A percentile compares a stretch with the other conserved stretches of the same genome.
Conservation (phyloP, 2,329 filamentous ascomycete species). For the Xylaria sp. region DNA sequence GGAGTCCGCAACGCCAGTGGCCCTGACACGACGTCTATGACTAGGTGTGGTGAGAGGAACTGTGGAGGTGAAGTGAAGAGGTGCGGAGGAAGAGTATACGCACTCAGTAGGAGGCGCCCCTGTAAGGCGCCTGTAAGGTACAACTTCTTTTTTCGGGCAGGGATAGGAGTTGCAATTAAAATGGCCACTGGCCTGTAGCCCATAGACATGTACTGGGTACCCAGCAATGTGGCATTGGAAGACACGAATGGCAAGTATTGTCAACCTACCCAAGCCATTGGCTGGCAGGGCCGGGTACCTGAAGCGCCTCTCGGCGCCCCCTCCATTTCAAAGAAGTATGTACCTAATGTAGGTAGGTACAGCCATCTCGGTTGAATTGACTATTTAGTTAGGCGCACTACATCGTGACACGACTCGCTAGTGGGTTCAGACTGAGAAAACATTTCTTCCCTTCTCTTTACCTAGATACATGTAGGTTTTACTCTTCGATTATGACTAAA, state of each 20-base stretch:
- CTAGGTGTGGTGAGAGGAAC: conserved; percentile 19
- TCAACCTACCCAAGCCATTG: conserved; percentile 2
- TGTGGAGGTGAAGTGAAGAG: conserved; percentile 28
- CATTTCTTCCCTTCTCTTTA: neutral
- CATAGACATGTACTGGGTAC: conserved; percentile 18
- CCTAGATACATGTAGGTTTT: neutral
- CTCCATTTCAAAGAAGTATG: neutral
- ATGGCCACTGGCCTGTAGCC: neutral
- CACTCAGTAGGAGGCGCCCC: conserved; percentile 9
- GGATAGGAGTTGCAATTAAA: conserved; percentile 35
- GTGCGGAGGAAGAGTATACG: conserved; percentile 7
- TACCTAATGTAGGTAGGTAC: conserved; percentile 7
- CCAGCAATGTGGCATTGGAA: too few relatives aligned
- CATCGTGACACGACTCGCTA: conserved; percentile 13
- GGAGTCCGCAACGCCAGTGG: conserved; percentile 27
- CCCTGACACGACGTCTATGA: conserved; percentile 24
- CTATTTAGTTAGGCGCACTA: neutral
- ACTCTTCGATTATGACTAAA: conserved; percentile 7
- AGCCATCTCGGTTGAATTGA: conserved; percentile 18
- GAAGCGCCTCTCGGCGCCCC: conserved; percentile 15
- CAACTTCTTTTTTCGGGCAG: conserved; percentile 12
- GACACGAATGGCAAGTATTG: neutral
- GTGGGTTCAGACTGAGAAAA: neutral
- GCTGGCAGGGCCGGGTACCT: conserved; percentile 8
- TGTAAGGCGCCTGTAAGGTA: conserved; percentile 17